Conservation (phyloP, 371 early-diverging fungal species). For the Phascolomyces articulosus region DNA sequence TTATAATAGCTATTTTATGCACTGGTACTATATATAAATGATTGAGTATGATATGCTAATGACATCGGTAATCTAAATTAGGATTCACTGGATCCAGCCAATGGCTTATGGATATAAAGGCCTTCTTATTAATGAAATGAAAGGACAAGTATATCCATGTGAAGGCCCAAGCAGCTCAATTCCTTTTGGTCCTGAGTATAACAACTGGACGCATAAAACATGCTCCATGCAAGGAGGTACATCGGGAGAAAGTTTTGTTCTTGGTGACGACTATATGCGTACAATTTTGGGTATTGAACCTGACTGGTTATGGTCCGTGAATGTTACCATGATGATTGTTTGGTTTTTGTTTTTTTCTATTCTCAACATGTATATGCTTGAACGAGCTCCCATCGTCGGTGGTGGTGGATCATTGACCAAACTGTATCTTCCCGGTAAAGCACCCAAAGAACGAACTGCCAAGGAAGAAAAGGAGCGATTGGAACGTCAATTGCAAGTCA, state of each 20-base stretch:
- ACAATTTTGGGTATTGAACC: conserved; percentile 47
- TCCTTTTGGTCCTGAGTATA: conserved; percentile 60
- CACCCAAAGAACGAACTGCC: conserved; percentile 22
- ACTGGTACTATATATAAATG: neutral
- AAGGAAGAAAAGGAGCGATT: conserved; percentile 23
- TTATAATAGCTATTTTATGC: too few relatives aligned
- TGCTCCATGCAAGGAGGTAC: conserved; percentile 63
- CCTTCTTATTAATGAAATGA: conserved; percentile 74
- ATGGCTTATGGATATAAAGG: conserved; percentile 72
- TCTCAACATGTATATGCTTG: conserved; percentile 38
- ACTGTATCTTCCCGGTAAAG: conserved; percentile 45
- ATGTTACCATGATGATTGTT: conserved; percentile 35
- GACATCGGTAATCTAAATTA: conserved; percentile 18
- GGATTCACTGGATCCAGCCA: conserved; percentile 78
- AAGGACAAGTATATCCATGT: conserved; percentile 57
- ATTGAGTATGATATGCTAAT: neutral
- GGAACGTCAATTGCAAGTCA: conserved; percentile 10
- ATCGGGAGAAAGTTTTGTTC: conserved; percentile 52
- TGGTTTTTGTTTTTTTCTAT: conserved; percentile 51
- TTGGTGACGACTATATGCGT: conserved; percentile 65
- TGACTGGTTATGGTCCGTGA: conserved; percentile 31
- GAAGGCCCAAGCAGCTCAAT: conserved; percentile 41
- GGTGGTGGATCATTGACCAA: conserved; percentile 51
- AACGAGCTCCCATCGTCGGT: conserved; percentile 52
- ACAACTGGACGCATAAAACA: conserved; percentile 56